A percentile compares a stretch with the other conserved stretches of the same genome.
Conservation (phyloP, 345 rosid species). For the Triadica sebifera region DNA sequence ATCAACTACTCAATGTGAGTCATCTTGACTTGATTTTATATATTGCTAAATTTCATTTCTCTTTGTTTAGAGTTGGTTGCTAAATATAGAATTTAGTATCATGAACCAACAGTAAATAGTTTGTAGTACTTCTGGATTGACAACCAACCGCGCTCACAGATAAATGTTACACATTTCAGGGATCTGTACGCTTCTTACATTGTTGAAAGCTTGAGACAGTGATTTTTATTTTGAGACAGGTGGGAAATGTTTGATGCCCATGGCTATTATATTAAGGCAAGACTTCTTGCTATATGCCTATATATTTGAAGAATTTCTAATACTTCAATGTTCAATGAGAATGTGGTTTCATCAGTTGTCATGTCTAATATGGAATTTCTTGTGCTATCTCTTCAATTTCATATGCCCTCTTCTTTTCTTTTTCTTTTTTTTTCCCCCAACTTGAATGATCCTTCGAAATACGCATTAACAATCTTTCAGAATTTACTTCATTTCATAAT, state of each 20-base stretch:
- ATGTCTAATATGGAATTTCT: background rate
- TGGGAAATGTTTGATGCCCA: background rate
- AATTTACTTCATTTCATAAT: too few relatives aligned
- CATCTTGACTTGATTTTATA: background rate
- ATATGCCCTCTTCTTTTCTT: too few relatives aligned
- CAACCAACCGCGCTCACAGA: background rate
- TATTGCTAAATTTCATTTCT: background rate
- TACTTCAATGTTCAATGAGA: background rate
- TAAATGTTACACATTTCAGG: constrained; percentile 43
- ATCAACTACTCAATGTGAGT: constrained; percentile 89
- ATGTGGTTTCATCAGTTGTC: background rate
- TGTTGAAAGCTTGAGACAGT: constrained; percentile 84
- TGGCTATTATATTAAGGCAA: background rate
- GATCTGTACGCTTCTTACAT: constrained; percentile 91
- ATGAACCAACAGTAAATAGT: background rate
- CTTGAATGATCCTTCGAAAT: too few relatives aligned
- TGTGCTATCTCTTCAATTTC: background rate
- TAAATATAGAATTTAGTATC: background rate
- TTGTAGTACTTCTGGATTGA: background rate
- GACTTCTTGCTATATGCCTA: constrained; percentile 11
- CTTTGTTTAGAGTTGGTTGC: background rate
- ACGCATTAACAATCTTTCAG: too few relatives aligned
- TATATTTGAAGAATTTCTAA: background rate
- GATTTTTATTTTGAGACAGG: constrained; percentile 5
- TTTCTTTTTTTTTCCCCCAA: too few relatives aligned